Evolutionary conservation across 83 land plant species (phyloP), one percentile per base, ranked within the genome.

Genomic region (Thuja plicata): DNA sequence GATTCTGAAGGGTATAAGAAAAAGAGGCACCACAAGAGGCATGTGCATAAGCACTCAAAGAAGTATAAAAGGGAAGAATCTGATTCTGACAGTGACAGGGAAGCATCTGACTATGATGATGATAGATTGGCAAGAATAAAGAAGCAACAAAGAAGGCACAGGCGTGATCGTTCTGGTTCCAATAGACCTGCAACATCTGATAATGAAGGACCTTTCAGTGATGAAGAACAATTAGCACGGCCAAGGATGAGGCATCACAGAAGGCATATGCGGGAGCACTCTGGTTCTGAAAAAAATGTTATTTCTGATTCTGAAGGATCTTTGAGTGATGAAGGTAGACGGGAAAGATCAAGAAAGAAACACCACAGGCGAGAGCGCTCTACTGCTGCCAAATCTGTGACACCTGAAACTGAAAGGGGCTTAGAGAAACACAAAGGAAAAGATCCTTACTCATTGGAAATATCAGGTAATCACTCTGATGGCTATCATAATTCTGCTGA

Each of bases 231-330:
- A 30, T 8, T 19, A 52, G 87, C 71, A 80, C 50, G 81, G 74
- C 52, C 43, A 88, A 84, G 85, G 32, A 87, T 62, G 77, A 87
- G 77, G 86, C 46, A 37, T 27, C 91, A 71, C 48, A 88, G 13
- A 35, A 89, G 62, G 84, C 91, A 84, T 50, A 85, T 54, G 84
- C 71, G 40, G 3, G 77, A 80, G 9, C 52, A 19, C 16, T 77
- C 89, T 0, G 87, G 79, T 62, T 55, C 81, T 71, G 87, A 88
- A 57, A 89, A 89, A 38, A 46, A 43, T 13, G 70, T n/a, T 41
- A 48, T 84, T 7, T 88, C 90, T 16, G 93, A 90, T 87, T 89
- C 88, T 73, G 92, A 90, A 81, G 90, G 48, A 86, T 93, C 94
- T 3, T 91, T 89, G 87, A 92, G 89, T 30, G 60, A 89, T 52